Conservation (phyloP, 495 filamentous ascomycete genomes). For the Astrothelium macrocarpum region DNA sequence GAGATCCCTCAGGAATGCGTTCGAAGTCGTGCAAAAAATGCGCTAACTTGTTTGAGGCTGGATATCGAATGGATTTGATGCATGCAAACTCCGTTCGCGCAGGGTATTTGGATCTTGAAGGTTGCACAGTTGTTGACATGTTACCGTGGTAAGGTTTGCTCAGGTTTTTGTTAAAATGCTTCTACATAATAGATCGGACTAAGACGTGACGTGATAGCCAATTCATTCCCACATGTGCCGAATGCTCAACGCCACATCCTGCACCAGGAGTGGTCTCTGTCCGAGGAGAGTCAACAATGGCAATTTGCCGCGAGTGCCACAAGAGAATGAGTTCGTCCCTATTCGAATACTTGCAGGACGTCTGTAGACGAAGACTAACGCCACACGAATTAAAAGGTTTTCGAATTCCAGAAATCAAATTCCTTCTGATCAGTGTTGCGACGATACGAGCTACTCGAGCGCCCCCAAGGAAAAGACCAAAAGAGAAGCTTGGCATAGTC, state of each 20-base stretch:
- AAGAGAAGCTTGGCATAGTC: conserved; percentile 67
- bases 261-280: conserved; percentile 58
- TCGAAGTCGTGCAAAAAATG: conserved; percentile 65
- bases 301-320: conserved; percentile 75
- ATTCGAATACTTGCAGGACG: background rate
- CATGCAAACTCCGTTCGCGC: conserved; percentile 68
- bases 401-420: conserved; percentile 69
- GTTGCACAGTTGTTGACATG: conserved; percentile 70
- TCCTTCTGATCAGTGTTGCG: conserved; percentile 58
- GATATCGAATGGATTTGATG: conserved; percentile 64
- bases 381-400: conserved; percentile 39
- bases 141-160: conserved; percentile 54
- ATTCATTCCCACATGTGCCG: conserved; percentile 72
- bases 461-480: conserved; percentile 46
- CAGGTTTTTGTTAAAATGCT: background rate
- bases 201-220: conserved; percentile 38
- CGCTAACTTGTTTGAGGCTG: conserved; percentile 54
- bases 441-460: conserved; percentile 34
- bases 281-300: conserved; percentile 64
- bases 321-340: conserved; percentile 56
- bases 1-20: conserved; percentile 26
- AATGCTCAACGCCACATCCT: conserved; percentile 63
- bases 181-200: background rate
- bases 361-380: conserved; percentile 1
- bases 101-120: conserved; percentile 74